Base-by-base conservation (phyloP, 345 rosid genomes). In the Eucalyptus sp. region DNA sequence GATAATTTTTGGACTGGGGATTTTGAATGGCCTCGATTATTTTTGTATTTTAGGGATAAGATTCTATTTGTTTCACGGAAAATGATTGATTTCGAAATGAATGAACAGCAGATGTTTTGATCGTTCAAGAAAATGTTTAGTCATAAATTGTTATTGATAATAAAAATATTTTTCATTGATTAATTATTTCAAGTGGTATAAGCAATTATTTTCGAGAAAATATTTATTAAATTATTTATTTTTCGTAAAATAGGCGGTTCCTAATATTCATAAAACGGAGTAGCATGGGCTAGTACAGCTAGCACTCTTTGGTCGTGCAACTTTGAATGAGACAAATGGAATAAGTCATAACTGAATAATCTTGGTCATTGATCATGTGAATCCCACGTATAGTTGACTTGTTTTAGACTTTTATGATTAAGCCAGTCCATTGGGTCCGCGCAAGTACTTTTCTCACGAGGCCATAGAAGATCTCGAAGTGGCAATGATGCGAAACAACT, bases 181-280 rank as follows among this genome's bases (percentile, higher is more conserved):
- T 22, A 54, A 54, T 51, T 51, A 51, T 50, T 50, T 6, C 7
- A 17, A 51, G 1, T 0, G 9, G 56, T 51, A 51, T 51, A 51
- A 51, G 0, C 0, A 0, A 51, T 17, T 51, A 17, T 51, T 51
- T 51, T 51, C 0, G 1, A 51, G 0, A 51, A 51, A 51, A 17
- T 51, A 17, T 51, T 17, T 51, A 51, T 51, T 51, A 17, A 17
- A 51, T 51, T 51, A 51, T 17, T 51, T 51, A 51, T 51, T 51
- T 51, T 51, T 1, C 2, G 1, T 4, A 51, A 51, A 17, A 1
- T 17, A 51, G 0, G 3, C 2, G 4, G 54, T 17, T 17, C 54
- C 31, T 24, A 51, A 51, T 51, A 1, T 51, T 17, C 54, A 51
- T 3, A 51, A 17, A 51, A 51, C 2, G 56, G 56, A 17, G 22